These are phyloP conservation scores for Conticribra guillardii DNA, from an alignment of 108 stramenopile genomes.

Conservation along the genomic window DNA sequence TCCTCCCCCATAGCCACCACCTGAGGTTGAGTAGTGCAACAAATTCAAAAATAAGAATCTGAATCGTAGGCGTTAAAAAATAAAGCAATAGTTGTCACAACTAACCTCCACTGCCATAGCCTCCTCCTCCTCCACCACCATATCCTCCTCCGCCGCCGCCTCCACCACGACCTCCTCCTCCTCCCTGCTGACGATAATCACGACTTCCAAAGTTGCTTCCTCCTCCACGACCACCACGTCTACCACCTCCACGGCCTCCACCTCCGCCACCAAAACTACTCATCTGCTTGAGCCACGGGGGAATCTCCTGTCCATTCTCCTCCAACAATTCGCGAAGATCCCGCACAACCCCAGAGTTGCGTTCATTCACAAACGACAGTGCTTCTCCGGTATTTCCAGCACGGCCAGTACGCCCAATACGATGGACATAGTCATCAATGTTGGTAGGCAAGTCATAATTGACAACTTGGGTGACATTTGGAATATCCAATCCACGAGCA, in stretches of 20 bases:
- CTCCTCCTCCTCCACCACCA: conserved; percentile 16
- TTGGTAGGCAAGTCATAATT: conserved; percentile 96
- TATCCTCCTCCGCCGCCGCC: conserved; percentile 37
- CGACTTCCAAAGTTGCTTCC: conserved; percentile 34
- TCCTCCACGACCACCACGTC: conserved; percentile 44
- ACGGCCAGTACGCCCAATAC: conserved; percentile 99
- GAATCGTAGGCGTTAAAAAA: not conserved
- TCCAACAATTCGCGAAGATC: conserved; percentile 85
- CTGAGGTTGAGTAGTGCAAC: not conserved
- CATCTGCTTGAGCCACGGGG: conserved; percentile 85
- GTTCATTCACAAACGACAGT: conserved; percentile 93
- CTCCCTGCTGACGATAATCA: conserved; percentile 59
- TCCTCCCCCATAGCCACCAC: conserved; percentile 27
- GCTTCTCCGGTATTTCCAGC: conserved; percentile 96
- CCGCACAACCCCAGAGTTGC: conserved; percentile 78
- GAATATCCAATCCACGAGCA: conserved; percentile 97
- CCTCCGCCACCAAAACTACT: conserved; percentile 64
- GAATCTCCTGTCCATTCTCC: conserved; percentile 88
- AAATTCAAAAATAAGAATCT: not conserved
- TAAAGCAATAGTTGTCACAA: not conserved
- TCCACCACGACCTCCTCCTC: conserved; percentile 27
- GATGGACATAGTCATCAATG: conserved; percentile 98
- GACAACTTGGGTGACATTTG: conserved; percentile 96
- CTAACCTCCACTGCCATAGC: not conserved
- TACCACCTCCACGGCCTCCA: conserved; percentile 64